Percentiles rank a stretch among this genome's conserved stretches.
Evolutionary conservation across 495 filamentous ascomycete genomes (phyloP).

Genomic region (Podospora sp.): DNA sequence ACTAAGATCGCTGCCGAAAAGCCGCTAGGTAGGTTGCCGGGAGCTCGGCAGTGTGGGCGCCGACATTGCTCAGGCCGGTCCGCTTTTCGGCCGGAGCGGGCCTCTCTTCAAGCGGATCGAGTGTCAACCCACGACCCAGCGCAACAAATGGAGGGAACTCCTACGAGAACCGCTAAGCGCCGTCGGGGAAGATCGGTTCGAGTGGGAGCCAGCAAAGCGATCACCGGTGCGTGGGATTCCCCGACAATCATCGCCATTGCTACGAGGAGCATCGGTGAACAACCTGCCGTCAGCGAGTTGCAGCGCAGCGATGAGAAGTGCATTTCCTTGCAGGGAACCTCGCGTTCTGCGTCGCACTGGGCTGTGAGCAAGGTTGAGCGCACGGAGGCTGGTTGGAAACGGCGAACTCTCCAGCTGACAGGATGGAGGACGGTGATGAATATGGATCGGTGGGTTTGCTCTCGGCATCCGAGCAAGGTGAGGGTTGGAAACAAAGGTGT

Average conservation of each 20-base stretch:
- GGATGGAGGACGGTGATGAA: slow-evolving; percentile 13
- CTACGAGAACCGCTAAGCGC: slow-evolving; percentile 9
- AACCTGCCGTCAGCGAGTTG: not conserved
- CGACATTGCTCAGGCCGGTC: not conserved
- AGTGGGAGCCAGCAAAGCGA: slow-evolving; percentile 1
- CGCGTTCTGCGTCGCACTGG: not conserved
- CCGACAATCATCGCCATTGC: slow-evolving; percentile 2
- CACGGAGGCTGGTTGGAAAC: slow-evolving; percentile 18
- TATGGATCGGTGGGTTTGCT: slow-evolving; percentile 10
- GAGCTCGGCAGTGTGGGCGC: not conserved
- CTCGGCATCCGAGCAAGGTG: slow-evolving; percentile 22
- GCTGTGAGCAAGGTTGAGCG: not conserved
- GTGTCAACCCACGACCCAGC: slow-evolving; percentile 11
- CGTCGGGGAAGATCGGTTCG: slow-evolving; percentile 2
- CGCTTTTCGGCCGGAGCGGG: slow-evolving; percentile 13
- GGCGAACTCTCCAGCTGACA: not conserved
- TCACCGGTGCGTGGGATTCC: slow-evolving; percentile 11
- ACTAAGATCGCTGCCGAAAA: not conserved
- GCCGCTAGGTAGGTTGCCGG: not conserved
- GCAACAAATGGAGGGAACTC: slow-evolving; percentile 12
- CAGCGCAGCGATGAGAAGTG: slow-evolving; percentile 6
- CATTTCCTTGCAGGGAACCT: not conserved
- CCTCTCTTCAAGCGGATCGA: not conserved
- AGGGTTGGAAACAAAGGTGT: slow-evolving; percentile 9
- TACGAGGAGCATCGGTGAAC: not conserved